A percentile compares a stretch with the other conserved stretches of the same genome.
Evolutionary conservation across 441 rosid species (phyloP).

Genomic region (Sinapis alba): DNA sequence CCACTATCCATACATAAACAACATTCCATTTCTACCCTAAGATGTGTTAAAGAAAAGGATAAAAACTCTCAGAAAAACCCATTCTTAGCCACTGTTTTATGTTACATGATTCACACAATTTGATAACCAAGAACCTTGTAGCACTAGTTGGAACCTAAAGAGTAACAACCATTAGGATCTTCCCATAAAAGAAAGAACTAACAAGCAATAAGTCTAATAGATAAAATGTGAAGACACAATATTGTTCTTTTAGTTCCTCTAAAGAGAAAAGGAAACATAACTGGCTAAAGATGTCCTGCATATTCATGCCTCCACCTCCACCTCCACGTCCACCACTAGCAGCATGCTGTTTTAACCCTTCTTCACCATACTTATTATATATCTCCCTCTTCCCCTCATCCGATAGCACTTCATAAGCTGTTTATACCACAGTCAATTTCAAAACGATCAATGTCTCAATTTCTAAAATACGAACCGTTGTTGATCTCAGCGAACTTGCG

Average conservation of each 20-base stretch:
- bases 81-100: background rate
- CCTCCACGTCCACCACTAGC: slow-evolving; percentile 66
- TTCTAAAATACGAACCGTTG: slow-evolving; percentile 54
- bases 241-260: background rate
- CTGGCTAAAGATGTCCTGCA: slow-evolving; percentile 75
- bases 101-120: background rate
- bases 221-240: too few species aligned
- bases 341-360: slow-evolving; percentile 81
- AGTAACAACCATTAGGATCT: too few species aligned
- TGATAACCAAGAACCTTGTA: too few species aligned
- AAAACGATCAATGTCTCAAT: background rate
- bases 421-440: slow-evolving; percentile 2
- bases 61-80: background rate
- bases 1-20: background rate
- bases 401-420: slow-evolving; percentile 92
- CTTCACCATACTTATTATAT: slow-evolving; percentile 89
- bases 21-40: background rate
- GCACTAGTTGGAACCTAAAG: background rate
- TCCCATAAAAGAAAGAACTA: too few species aligned
- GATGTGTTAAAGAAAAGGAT: too few species aligned
- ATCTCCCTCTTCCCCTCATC: slow-evolving; percentile 80
- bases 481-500: slow-evolving; percentile 86
- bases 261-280: slow-evolving; percentile 34
- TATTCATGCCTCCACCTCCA: slow-evolving; percentile 55
- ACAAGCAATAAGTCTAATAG: too few species aligned